Evolutionary conservation across 139 green algal species (phyloP), one percentile per base, ranked within the genome.

Genomic region (Tetradesmus obliquus): DNA sequence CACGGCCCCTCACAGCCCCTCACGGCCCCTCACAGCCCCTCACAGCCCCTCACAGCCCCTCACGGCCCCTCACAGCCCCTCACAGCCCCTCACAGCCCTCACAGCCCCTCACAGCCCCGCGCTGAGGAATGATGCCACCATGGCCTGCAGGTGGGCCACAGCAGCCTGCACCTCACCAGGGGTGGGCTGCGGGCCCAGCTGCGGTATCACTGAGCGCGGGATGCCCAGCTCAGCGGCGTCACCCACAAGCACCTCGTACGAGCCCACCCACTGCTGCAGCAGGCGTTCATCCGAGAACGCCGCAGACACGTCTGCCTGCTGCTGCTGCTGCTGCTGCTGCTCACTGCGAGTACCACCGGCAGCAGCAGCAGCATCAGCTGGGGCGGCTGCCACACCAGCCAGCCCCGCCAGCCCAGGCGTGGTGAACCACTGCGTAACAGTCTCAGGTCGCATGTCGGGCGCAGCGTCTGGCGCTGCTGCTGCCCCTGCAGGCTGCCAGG

Each of bases 71-170:
- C 32, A 45, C 32, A 45, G 32, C 32, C 32, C 32, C 32, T 45
- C 32, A 45, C 32, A 45, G 32, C 32, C 32, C 32, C 32, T 45
- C 32, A 45, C 60, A 72, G 20, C 20, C 2, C 17, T 45, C 3
- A 2, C 2, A 17, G 4, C 8, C 12, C 13, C 6, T 86, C 53
- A 91, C 72, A 91, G 72, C 19, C 87, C 87, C 22, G 87, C 76
- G 58, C 87, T 91, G 10, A 91, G 13, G 55, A 91, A 91, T 7
- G 74, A 86, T 7, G 87, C 87, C 19, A 91, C 74, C 87, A 91
- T 91, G 72, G 58, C 74, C 72, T 91, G 87, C 71, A 91, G 74
- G 76, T 91, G 72, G 60, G n/a, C 17, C 87, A 85, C 71, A 62
- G 71, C 55, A n/a, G 53, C 87, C 74, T 74, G 71, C 72, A 91